phyloP scores from a whole-genome alignment of 2,329 filamentous ascomycete species.

The Penicillium verrucosum region DNA sequence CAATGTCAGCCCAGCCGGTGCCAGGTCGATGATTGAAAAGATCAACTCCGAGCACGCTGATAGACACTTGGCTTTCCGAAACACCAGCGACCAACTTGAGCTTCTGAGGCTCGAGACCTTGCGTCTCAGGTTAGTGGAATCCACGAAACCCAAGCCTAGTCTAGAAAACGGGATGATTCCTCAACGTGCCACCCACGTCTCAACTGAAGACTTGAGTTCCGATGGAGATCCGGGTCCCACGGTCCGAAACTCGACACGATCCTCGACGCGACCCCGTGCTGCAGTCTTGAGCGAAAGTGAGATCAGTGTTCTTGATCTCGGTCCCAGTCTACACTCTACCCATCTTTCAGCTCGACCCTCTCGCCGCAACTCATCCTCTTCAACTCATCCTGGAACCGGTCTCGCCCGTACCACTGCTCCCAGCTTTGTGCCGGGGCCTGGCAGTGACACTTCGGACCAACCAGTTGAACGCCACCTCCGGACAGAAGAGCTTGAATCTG shows the following conservation, averaged over 20 bases:
- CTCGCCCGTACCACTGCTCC: not conserved
- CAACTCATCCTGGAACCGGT: not conserved
- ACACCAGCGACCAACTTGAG: not conserved
- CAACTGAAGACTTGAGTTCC: not conserved
- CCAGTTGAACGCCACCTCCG: not conserved
- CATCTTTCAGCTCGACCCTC: not conserved
- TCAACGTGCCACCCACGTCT: not conserved
- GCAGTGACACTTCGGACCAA: not conserved
- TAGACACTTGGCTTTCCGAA: not conserved
- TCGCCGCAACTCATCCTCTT: not conserved
- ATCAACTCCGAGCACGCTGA: not conserved
- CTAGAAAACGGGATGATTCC: not conserved
- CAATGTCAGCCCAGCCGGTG: not conserved
- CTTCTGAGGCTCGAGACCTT: not conserved
- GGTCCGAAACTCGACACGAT: not conserved
- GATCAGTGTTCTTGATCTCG: constrained; percentile 28
- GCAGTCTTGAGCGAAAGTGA: constrained; percentile 22
- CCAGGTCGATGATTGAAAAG: not conserved
- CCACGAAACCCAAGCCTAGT: not conserved
- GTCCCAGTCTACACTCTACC: constrained; percentile 12
- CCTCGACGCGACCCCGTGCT: not conserved
- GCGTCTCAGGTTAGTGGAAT: not conserved
- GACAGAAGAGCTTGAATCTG: constrained; percentile 2
- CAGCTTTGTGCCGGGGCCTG: not conserved
- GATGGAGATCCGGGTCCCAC: not conserved